Evolutionary conservation across 202 grass and related monocot species (phyloP).

Genomic region (Saccharum hybrid): DNA sequence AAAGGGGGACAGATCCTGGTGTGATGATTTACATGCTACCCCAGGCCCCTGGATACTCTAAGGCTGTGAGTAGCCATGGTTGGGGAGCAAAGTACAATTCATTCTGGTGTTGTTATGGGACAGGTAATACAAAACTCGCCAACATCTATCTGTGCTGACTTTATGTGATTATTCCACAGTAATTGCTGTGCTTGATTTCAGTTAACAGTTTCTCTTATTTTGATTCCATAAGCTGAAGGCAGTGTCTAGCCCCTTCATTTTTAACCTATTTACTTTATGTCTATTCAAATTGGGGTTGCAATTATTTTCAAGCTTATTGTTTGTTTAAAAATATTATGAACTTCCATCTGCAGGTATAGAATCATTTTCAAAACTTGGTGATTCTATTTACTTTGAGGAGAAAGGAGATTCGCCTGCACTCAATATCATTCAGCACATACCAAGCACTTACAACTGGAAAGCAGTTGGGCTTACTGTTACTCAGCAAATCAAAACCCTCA

Average conservation of each 20-base stretch:
- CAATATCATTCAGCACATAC: constrained; percentile 82
- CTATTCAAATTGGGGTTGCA: neutral
- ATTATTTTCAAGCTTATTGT: neutral
- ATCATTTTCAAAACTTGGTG: constrained; percentile 92
- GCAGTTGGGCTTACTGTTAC: constrained; percentile 59
- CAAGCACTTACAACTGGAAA: constrained; percentile 83
- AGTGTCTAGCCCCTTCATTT: neutral
- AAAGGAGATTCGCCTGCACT: constrained; percentile 64
- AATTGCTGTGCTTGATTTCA: neutral
- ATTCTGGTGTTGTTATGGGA: constrained; percentile 98
- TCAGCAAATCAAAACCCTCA: constrained; percentile 66
- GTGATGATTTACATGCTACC: constrained; percentile 99
- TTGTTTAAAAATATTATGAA: constrained; percentile 29
- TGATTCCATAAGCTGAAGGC: neutral
- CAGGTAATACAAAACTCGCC: constrained; percentile 51
- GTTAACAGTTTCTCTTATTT: neutral
- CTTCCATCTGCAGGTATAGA: constrained; percentile 71
- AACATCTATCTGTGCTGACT: neutral
- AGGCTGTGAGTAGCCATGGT: constrained; percentile 84
- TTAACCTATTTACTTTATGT: constrained; percentile 4
- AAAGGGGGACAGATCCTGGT: constrained; percentile 77
- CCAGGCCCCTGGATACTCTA: constrained; percentile 71
- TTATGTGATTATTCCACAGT: neutral
- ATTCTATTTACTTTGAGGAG: constrained; percentile 98
- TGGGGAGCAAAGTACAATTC: constrained; percentile 92